These are phyloP conservation scores for Tubosaeta brunneosetosa DNA, from an alignment of 768 basidiomycete species.

Conservation along the genomic window DNA sequence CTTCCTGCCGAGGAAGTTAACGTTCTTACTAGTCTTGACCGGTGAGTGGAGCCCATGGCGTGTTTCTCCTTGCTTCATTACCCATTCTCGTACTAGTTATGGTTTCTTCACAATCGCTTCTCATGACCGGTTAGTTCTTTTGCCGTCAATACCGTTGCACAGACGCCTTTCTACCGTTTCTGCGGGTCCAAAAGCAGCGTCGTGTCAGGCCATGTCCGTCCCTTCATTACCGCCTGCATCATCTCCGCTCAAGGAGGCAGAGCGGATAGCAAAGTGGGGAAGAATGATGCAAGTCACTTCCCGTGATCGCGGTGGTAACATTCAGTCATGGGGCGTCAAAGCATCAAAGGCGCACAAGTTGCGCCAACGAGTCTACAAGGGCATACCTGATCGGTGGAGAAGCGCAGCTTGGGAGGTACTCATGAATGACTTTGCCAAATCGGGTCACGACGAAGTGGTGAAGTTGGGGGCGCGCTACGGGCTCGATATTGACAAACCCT, in stretches of 20 bases:
- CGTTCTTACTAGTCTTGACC: slow-evolving; percentile 74
- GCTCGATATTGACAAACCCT: slow-evolving; percentile 71
- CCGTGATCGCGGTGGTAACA: slow-evolving; percentile 75
- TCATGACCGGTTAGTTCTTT: slow-evolving; percentile 77
- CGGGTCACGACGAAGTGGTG: slow-evolving; percentile 42
- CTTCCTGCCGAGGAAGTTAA: slow-evolving; percentile 70
- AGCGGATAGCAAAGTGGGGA: slow-evolving; percentile 90
- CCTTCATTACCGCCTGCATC: slow-evolving; percentile 45
- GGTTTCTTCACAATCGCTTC: slow-evolving; percentile 82
- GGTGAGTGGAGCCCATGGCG: slow-evolving; percentile 46
- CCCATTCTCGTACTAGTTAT: slow-evolving; percentile 52
- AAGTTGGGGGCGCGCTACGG: slow-evolving; percentile 48
- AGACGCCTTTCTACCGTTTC: slow-evolving; percentile 51
- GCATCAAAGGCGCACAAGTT: slow-evolving; percentile 63
- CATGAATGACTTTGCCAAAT: slow-evolving; percentile 50
- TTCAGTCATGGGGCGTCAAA: slow-evolving; percentile 66
- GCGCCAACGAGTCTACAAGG: slow-evolving; percentile 81
- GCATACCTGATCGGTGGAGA: slow-evolving; percentile 95
- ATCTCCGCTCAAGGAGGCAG: slow-evolving; percentile 54
- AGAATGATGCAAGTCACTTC: slow-evolving; percentile 73
- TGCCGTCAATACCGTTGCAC: slow-evolving; percentile 57
- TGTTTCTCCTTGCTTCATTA: slow-evolving; percentile 2
- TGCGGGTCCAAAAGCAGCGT: slow-evolving; percentile 42
- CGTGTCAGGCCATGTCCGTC: slow-evolving; percentile 44
- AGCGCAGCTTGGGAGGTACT: slow-evolving; percentile 87